Evolutionary conservation across 345 rosid species (phyloP), one percentile per base, ranked within the genome.

Genomic region (Luvunga scandens): DNA sequence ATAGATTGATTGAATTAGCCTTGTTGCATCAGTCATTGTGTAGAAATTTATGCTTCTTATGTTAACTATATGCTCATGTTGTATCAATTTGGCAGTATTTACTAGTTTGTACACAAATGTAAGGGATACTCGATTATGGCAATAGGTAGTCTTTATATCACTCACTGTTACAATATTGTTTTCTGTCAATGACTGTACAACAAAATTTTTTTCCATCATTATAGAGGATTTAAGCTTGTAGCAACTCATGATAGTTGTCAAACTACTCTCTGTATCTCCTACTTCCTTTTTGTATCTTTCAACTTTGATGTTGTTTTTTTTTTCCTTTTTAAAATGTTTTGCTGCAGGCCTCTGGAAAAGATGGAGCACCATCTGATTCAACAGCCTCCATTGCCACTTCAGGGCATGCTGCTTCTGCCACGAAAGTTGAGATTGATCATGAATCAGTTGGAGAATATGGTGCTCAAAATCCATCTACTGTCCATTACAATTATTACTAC

Each of bases 401-500:
- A 5, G 81, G 79, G 33, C 56, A 65, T 86, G 61, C 78, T n/a
- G 69, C 72, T 27, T 62, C 78, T 78, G 75, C 64, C 66, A 36
- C 61, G 31, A 69, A 84, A 80, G 82, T 57, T 62, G 85, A 79
- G 85, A 57, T n/a, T 72, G 75, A 61, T 70, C 71, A 53, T 69
- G 74, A 76, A 33, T 79, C 77, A 16, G 83, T 61, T 63, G 90
- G 75, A 66, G 85, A 78, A 63, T 71, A 66, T 31, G 81, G 77
- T 72, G 62, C 73, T 33, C 59, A 21, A 71, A 74, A 66, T 48
- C 81, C 84, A 77, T 78, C 84, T 75, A 79, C 83, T 68, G 82
- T 78, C 75, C 81, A 72, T 78, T 80, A 85, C 81, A 82, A 33
- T 59, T 89, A 89, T 80, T 80, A 73, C 73, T 87, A 83, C 78